Base-by-base conservation (phyloP, 805 yeast species). In the Gaillardinia entomophila region DNA sequence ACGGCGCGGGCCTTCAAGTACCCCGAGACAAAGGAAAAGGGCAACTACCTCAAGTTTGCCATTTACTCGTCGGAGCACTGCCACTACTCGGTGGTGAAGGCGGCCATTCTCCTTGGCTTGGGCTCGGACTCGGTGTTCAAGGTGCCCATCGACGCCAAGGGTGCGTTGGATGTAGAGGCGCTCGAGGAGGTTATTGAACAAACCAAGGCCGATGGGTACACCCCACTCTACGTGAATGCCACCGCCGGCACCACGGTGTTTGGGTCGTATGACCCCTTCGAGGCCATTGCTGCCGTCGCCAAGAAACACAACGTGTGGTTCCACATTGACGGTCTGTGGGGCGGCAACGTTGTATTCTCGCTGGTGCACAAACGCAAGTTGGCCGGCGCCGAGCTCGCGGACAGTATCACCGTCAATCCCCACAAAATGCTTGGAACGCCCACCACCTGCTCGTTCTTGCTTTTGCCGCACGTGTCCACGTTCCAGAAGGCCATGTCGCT, bases 401-500 rank as follows among this genome's bases (percentile, higher is more conserved):
- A 85, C 54, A 80, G 89, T 8, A 67, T 85, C 35, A 85, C 95
- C 2, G 72, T 77, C 15, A 86, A 85, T 49, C 95, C 95, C 3
- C 95, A 85, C 61, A 85, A 85, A 49, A 78, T 82, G 84, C 68
- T 85, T 27, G 95, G 95, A n/a, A 85, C 82, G 11, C 95, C 95
- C 33, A 75, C 74, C 19, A 79, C 85, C 0, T 75, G 81, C 45
- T 82, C 90, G 12, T 85, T 86, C 52, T 59, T 85, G 36, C 64
- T 85, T 28, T 63, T 84, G 6, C 92, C 92, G 1, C 78, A 84
- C 46, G 80, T 75, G 27, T 49, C 73, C 16, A 55, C 68, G 4
- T 82, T 86, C 60, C 82, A 78, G 43, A 68, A 69, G 30, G 80
- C 94, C 11, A 84, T 83, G 63, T 80, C 94, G 2, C 61, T 86